These are phyloP conservation scores for Zymoseptoria passerinii DNA, from an alignment of 2,329 filamentous ascomycete genomes.

Conservation along the genomic window DNA sequence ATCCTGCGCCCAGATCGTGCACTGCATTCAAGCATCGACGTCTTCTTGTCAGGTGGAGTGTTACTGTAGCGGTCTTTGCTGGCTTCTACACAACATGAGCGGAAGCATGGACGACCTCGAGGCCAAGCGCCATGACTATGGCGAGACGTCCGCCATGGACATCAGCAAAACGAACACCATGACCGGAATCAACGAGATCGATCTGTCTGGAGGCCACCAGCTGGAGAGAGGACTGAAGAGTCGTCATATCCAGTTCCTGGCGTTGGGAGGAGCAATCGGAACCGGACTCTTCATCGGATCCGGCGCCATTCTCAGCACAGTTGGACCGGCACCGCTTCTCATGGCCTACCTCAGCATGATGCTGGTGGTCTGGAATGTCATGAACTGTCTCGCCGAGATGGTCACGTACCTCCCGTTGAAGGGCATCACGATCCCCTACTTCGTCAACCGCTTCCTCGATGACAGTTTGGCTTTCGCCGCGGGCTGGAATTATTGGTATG, in stretches of 20 bases:
- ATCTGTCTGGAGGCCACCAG: conserved; percentile 7
- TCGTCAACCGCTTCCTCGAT: conserved; percentile 49
- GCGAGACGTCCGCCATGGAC: neutral
- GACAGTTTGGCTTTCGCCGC: conserved; percentile 46
- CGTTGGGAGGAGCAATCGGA: conserved; percentile 37
- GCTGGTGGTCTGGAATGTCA: conserved; percentile 34
- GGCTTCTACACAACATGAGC: neutral
- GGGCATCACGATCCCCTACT: conserved; percentile 47
- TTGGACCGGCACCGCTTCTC: conserved; percentile 29
- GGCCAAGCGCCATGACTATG: neutral
- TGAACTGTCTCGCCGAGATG: conserved; percentile 48
- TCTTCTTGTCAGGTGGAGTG: neutral
- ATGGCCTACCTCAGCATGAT: conserved; percentile 33
- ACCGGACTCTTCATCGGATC: conserved; percentile 27
- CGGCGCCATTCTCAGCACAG: conserved; percentile 20
- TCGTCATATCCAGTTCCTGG: conserved; percentile 54
- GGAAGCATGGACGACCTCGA: neutral
- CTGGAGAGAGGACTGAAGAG: conserved; percentile 49
- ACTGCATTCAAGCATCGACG: neutral
- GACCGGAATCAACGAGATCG: conserved; percentile 7
- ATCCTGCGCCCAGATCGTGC: neutral
- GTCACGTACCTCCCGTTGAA: conserved; percentile 45
- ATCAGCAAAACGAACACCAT: conserved; percentile 6
- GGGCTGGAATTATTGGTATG: conserved; percentile 40
- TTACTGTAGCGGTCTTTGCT: neutral